Conservation (phyloP, 129 eudicot genomes). For the Kitagawia praeruptora region DNA sequence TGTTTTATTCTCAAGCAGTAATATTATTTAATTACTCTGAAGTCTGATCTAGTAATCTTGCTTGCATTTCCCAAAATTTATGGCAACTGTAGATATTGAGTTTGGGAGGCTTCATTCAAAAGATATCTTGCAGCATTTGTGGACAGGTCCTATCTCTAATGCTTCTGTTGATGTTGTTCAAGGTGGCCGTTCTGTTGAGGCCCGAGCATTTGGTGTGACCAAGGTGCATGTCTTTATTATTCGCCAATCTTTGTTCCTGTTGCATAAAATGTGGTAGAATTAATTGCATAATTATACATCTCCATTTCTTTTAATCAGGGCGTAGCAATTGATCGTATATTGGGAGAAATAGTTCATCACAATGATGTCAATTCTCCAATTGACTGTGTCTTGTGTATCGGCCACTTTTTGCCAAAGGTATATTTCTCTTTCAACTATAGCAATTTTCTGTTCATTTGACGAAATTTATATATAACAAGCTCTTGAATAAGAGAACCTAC, state of each 20-base stretch:
- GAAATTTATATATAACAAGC: not conserved
- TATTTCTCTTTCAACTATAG: not conserved
- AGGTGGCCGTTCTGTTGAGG: constrained; percentile 68
- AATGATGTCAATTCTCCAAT: constrained; percentile 60
- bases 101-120: constrained; percentile 89
- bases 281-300: constrained; percentile 3
- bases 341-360: constrained; percentile 73
- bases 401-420: constrained; percentile 83
- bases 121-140: constrained; percentile 84
- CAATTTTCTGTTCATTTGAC: not conserved
- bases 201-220: constrained; percentile 77
- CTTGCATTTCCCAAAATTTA: not conserved
- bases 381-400: constrained; percentile 74
- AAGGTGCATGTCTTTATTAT: constrained; percentile 39
- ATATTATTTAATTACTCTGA: not conserved
- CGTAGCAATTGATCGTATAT: constrained; percentile 59
- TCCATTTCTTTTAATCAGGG: constrained; percentile 38
- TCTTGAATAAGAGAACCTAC: not conserved
- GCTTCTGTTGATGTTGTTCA: constrained; percentile 72
- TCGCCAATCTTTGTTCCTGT: not conserved
- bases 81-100: constrained; percentile 48
- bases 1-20: not conserved
- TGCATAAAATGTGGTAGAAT: not conserved
- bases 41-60: not conserved
- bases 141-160: constrained; percentile 95